Evolutionary conservation across 352 stramenopile species (phyloP), one percentile per base, ranked within the genome.

Genomic region (Pythium aristosporum): DNA sequence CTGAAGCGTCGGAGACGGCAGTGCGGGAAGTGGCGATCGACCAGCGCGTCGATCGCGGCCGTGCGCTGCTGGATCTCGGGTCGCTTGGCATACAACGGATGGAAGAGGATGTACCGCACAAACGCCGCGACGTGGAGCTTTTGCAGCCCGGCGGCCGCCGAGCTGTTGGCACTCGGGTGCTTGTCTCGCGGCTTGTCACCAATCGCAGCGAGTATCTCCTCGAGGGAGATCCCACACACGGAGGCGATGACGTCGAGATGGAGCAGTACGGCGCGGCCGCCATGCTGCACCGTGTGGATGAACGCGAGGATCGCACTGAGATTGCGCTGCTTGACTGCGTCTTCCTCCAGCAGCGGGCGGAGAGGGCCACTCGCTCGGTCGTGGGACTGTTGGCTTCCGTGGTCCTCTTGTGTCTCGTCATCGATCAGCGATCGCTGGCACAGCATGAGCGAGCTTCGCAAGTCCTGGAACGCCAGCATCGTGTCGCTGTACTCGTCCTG

Each of bases 51-150:
- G 15, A 90, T 72, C 37, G 52, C 50, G 2, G 49, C 36, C 16
- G 55, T n/a, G 25, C 67, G 36, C 5, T 77, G 72, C 52, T 73
- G 71, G 0, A 79, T 63, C 18, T 88, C 77, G 4, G 72, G 60
- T 0, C 76, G 73, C 59, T 85, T 81, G 23, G 73, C 72, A 69
- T 91, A 92, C 54, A 91, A 67, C 13, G 80, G 77, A 42, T 91
- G 81, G 72, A 92, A 91, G 36, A 92, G 61, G 55, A 91, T 85
- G 53, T 92, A 81, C 2, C 84, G 78, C 44, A 92, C 81, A 70
- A 92, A 92, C 13, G 71, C 72, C 9, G 76, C 73, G 12, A 82
- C 68, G 51, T 82, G 71, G 30, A 81, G 71, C 36, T 87, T 87
- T 21, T 87, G 72, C 12, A 71, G 49, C 1, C 71, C 63, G 16